These are phyloP conservation scores for Stemphylium lycopersici DNA, from an alignment of 2,329 filamentous ascomycete genomes.

Conservation along the genomic window DNA sequence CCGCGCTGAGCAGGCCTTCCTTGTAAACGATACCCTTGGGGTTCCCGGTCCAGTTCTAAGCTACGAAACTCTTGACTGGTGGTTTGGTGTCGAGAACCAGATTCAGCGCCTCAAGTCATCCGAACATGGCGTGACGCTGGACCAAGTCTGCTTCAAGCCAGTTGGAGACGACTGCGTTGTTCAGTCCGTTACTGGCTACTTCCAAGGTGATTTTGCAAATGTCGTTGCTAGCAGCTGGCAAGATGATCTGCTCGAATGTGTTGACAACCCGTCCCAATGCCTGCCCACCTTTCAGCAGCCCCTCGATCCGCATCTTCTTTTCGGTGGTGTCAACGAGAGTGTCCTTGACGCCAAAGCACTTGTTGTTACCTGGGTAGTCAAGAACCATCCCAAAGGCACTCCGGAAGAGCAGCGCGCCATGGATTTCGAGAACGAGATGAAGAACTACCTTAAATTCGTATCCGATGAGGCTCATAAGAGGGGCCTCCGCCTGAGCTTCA, in stretches of 20 bases:
- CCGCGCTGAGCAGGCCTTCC: constrained; percentile 87
- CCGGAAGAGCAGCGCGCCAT: constrained; percentile 74
- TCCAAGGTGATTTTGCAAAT: constrained; percentile 69
- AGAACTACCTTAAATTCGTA: constrained; percentile 73
- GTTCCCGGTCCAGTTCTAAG: constrained; percentile 78
- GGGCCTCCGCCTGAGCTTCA: constrained; percentile 89
- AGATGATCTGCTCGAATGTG: constrained; percentile 72
- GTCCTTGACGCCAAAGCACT: constrained; percentile 78
- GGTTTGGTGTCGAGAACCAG: constrained; percentile 85
- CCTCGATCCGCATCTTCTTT: constrained; percentile 80
- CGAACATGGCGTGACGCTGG: constrained; percentile 70
- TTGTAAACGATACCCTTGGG: constrained; percentile 82
- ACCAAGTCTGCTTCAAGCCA: constrained; percentile 94
- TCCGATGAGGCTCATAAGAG: constrained; percentile 79
- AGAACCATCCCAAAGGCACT: constrained; percentile 79
- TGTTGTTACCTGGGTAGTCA: constrained; percentile 93
- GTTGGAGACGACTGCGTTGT: constrained; percentile 88
- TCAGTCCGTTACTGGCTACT: constrained; percentile 91
- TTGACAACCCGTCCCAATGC: constrained; percentile 77
- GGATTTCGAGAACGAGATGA: constrained; percentile 86
- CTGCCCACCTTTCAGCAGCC: constrained; percentile 89
- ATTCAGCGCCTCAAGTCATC: constrained; percentile 74
- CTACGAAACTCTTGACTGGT: constrained; percentile 90
- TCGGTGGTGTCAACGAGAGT: constrained; percentile 76
- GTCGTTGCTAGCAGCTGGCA: constrained; percentile 73